Evolutionary conservation across 305 asterid species (phyloP).

Genomic region (Lippia alba): DNA sequence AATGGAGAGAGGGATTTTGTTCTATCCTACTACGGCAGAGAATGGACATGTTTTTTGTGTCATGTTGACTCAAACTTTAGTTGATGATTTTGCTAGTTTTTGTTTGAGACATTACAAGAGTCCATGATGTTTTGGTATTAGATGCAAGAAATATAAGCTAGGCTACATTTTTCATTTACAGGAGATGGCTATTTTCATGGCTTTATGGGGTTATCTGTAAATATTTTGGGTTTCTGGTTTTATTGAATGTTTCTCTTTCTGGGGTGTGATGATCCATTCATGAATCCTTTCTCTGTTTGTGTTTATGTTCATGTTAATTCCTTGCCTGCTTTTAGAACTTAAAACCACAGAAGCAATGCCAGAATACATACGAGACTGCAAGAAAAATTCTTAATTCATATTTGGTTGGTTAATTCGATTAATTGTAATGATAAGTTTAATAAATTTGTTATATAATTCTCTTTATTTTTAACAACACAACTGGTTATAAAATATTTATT

Average conservation of each 20-base stretch:
- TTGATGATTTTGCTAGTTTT: not conserved
- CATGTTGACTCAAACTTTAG: not conserved
- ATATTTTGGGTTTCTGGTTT: not conserved
- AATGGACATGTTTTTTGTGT: slow-evolving; percentile 22
- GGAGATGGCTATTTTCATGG: slow-evolving; percentile 8
- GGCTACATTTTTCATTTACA: not conserved
- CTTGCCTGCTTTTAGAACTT: no score
- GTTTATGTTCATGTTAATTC: no score
- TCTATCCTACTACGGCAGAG: slow-evolving; percentile 20
- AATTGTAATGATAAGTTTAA: no score
- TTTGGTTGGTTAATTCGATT: no score
- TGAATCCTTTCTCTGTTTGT: not conserved
- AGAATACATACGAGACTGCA: no score
- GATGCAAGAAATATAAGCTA: slow-evolving; percentile 8
- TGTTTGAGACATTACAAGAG: not conserved
- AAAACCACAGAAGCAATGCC: no score
- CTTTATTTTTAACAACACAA: no score
- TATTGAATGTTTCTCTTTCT: not conserved
- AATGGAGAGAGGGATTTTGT: slow-evolving; percentile 23
- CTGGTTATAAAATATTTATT: no score
- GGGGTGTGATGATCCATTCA: not conserved
- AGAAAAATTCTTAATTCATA: no score
- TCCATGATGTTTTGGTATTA: slow-evolving; percentile 5
- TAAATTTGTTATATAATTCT: no score
- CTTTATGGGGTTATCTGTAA: slow-evolving; percentile 3